Base-by-base conservation (phyloP, 139 green algal species). In the Chlorella vulgaris region DNA sequence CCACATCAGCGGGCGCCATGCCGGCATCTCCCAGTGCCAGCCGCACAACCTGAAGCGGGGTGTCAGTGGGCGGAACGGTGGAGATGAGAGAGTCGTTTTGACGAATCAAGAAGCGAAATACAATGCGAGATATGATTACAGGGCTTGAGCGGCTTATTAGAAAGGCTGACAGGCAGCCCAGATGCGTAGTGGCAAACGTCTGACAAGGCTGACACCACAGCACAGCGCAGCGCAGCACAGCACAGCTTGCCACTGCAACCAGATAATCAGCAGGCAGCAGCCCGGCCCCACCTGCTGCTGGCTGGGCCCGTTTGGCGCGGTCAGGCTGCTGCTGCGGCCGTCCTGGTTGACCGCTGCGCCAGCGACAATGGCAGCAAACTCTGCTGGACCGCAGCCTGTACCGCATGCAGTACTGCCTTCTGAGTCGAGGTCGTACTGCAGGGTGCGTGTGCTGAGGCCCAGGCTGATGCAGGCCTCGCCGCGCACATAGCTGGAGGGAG, bases 321-420 rank as follows among this genome's bases (percentile, higher is more conserved):
- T 98, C 28, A 98, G 87, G 51, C 80, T 85, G 85, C 89, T 95
- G 81, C 90, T 96, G 33, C 94, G 86, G 1, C 95, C 95, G 74
- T 98, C 95, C 84, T 98, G 95, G 83, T 97, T 97, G 33, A 97
- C 90, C 1, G 86, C 86, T 19, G 81, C 88, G 5, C 89, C 92
- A 2, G 60, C 19, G 29, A 96, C 50, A 0, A 94, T 4, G 8
- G 88, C 90, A 13, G 35, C 53, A 26, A 39, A 36, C 2, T 22
- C 50, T 0, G 36, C 26, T 24, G 2, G 31, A 38, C 6, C 66
- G 60, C 6, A 8, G 39, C 65, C 33, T 7, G 8, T 2, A 13
- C 29, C 21, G 10, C 7, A 29, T 29, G 22, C 69, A 40, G 65
- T 24, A 24, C 58, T 29, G 21, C 58, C 29, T 19, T 69, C 18